These are phyloP conservation scores for Linum usitatissimum DNA, from an alignment of 345 rosid species.

Conservation along the genomic window DNA sequence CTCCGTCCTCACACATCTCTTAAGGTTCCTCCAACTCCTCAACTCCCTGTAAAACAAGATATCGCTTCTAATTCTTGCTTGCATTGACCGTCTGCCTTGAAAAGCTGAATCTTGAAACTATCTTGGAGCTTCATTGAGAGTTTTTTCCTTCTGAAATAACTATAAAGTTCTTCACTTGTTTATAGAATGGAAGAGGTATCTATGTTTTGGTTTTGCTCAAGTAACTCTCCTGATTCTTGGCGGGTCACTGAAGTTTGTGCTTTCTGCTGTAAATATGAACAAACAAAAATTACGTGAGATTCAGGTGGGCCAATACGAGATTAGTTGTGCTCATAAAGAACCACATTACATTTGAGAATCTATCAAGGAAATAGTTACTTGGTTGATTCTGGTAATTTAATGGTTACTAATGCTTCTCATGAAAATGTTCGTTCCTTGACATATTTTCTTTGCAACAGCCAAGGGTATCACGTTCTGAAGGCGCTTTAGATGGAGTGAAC, in stretches of 20 bases:
- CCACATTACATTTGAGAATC: background rate
- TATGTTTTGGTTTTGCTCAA: background rate
- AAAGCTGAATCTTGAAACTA: no score
- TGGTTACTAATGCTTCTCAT: background rate
- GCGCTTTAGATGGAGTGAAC: background rate
- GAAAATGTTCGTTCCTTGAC: background rate
- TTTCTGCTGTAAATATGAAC: constrained; percentile 29
- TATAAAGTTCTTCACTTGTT: background rate
- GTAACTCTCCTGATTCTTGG: constrained; percentile 26
- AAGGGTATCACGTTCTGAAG: constrained; percentile 55
- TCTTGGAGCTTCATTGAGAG: background rate
- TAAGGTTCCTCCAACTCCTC: background rate
- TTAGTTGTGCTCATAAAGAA: constrained; percentile 22
- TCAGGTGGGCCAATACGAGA: constrained; percentile 23
- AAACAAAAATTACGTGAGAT: constrained; percentile 16
- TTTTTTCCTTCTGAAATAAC: background rate
- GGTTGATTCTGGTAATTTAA: background rate
- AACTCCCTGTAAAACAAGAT: no score
- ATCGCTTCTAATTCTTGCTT: no score
- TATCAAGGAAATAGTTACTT: background rate
- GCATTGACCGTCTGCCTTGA: no score
- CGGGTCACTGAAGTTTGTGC: constrained; percentile 24
- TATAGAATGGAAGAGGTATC: background rate
- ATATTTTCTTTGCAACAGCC: constrained; percentile 28
- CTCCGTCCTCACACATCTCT: constrained; percentile 7